Evolutionary conservation across 805 yeast genomes (phyloP).

Genomic region (Candida caryicola): DNA sequence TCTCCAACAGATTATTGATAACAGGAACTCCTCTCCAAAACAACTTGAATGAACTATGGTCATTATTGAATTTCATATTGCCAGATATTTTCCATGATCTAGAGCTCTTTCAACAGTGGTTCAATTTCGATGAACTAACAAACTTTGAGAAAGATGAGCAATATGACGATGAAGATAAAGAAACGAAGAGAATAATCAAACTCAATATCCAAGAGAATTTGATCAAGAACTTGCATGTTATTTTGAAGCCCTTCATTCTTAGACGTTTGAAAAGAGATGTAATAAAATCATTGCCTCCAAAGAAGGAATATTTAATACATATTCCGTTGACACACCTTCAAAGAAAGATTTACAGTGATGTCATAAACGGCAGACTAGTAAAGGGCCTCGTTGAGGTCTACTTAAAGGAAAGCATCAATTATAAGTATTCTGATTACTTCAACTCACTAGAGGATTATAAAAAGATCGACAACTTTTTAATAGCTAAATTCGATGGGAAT

Average conservation of each 20-base stretch:
- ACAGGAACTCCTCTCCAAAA: slow-evolving; percentile 98
- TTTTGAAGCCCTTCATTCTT: slow-evolving; percentile 81
- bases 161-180: slow-evolving; percentile 31
- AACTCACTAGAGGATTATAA: slow-evolving; percentile 15
- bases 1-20: slow-evolving; percentile 69
- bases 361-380: slow-evolving; percentile 45
- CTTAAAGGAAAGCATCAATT: slow-evolving; percentile 49
- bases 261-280: slow-evolving; percentile 80
- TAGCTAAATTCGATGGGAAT: slow-evolving; percentile 21
- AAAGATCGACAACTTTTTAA: slow-evolving; percentile 42
- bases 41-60: slow-evolving; percentile 88
- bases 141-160: slow-evolving; percentile 22
- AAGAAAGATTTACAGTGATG: slow-evolving; percentile 55
- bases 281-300: slow-evolving; percentile 68
- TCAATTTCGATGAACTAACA: slow-evolving; percentile 69
- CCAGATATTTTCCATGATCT: slow-evolving; percentile 93
- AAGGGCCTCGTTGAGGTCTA: slow-evolving; percentile 44
- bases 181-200: slow-evolving; percentile 53
- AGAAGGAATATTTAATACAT: slow-evolving; percentile 83
- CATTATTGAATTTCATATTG: slow-evolving; percentile 80
- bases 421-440: slow-evolving; percentile 30
- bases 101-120: slow-evolving; percentile 90
- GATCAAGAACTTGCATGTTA: slow-evolving; percentile 77
- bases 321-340: slow-evolving; percentile 66
- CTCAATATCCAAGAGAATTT: slow-evolving; percentile 50